A percentile compares a stretch with the other conserved stretches of the same genome.
phyloP scores from a whole-genome alignment of 1,284 basidiomycete genomes.

The Rhizopogon parksii region DNA sequence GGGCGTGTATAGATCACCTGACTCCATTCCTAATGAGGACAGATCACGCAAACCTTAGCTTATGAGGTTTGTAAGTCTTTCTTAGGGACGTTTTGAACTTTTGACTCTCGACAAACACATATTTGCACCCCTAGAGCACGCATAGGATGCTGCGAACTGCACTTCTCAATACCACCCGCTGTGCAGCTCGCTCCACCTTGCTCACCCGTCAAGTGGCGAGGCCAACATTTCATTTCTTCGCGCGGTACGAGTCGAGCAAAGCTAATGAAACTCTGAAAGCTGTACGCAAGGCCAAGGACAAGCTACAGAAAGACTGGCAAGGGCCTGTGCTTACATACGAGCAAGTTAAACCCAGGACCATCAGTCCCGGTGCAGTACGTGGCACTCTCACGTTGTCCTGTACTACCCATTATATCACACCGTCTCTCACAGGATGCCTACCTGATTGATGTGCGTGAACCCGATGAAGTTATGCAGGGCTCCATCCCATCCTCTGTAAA shows the following conservation, averaged over 20 bases:
- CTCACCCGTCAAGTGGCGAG: slow-evolving; percentile 2
- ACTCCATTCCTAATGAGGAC: background rate
- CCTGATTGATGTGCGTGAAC: slow-evolving; percentile 90
- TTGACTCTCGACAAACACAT: background rate
- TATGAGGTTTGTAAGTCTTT: background rate
- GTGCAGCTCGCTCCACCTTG: slow-evolving; percentile 8
- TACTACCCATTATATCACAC: slow-evolving; percentile 1
- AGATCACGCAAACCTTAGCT: slow-evolving; percentile 1
- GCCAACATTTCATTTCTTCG: slow-evolving; percentile 10
- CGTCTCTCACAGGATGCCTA: slow-evolving; percentile 57
- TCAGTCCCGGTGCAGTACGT: slow-evolving; percentile 75
- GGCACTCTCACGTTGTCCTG: background rate
- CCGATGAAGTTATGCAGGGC: slow-evolving; percentile 88
- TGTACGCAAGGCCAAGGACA: slow-evolving; percentile 36
- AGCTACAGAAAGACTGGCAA: slow-evolving; percentile 63
- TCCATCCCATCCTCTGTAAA: slow-evolving; percentile 95
- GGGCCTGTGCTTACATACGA: slow-evolving; percentile 70
- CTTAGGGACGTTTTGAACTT: background rate
- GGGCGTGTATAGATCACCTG: slow-evolving; percentile 14
- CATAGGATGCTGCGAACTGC: slow-evolving; percentile 21
- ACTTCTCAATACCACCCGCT: slow-evolving; percentile 14
- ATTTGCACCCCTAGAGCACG: background rate
- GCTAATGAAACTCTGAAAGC: slow-evolving; percentile 27
- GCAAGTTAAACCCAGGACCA: slow-evolving; percentile 77
- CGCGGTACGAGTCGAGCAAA: slow-evolving; percentile 23